A percentile compares a stretch with the other conserved stretches of the same genome.
Conservation (phyloP, 2,329 filamentous ascomycete species). For the Sporothrix phasma region DNA sequence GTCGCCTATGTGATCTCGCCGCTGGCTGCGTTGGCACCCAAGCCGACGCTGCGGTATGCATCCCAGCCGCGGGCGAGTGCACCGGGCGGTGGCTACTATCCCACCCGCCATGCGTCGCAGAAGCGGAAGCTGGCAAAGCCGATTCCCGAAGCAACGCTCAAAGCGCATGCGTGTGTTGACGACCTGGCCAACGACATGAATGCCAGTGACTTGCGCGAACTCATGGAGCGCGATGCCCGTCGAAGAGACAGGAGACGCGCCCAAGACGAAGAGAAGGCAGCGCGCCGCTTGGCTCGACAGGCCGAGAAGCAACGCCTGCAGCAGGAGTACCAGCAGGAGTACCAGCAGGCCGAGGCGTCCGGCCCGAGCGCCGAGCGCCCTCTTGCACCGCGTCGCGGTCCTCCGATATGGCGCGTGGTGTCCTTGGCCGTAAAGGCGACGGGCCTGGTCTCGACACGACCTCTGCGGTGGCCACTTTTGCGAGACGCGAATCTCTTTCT, state of each 20-base stretch:
- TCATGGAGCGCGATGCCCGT: constrained; percentile 82
- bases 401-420: constrained; percentile 47
- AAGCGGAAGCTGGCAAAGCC: constrained; percentile 42
- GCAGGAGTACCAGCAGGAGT: constrained; percentile 27
- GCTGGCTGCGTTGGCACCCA: constrained; percentile 71
- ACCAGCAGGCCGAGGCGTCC: too few species aligned
- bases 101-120: constrained; percentile 40
- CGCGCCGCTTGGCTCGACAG: constrained; percentile 53
- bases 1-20: constrained; percentile 71
- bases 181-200: constrained; percentile 76
- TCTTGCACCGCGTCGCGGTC: background rate
- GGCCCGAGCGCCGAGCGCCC: background rate
- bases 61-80: constrained; percentile 50
- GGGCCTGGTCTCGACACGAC: constrained; percentile 46
- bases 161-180: constrained; percentile 53
- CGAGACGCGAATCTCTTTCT: constrained; percentile 31
- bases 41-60: constrained; percentile 71
- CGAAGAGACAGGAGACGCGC: constrained; percentile 65
- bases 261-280: constrained; percentile 56
- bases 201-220: constrained; percentile 70
- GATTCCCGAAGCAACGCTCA: constrained; percentile 52
- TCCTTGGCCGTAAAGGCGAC: constrained; percentile 47
- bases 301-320: constrained; percentile 31
- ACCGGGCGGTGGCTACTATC: constrained; percentile 34
- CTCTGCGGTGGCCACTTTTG: constrained; percentile 47